Evolutionary conservation across 2,329 filamentous ascomycete species (phyloP).

Genomic region (Claviceps citrina): DNA sequence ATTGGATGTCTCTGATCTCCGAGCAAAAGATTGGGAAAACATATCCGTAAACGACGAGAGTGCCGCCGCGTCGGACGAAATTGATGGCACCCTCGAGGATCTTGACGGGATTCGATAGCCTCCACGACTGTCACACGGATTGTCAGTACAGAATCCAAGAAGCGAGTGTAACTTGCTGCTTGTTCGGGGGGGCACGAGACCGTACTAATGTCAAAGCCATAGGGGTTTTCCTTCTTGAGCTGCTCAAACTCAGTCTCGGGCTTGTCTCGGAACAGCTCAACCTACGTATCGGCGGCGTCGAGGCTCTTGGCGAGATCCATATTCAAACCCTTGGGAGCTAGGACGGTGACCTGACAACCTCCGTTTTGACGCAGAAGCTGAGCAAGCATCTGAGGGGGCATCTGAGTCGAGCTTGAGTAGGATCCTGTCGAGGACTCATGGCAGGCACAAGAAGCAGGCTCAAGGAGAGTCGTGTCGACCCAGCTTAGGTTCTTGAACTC

Average conservation of each 20-base stretch:
- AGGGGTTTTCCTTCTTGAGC: constrained; percentile 48
- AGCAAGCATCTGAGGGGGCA: constrained; percentile 36
- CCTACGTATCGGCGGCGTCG: constrained; percentile 37
- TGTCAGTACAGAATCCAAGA: constrained; percentile 8
- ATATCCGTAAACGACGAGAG: constrained; percentile 50
- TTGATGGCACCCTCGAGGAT: constrained; percentile 57
- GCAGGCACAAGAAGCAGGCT: constrained; percentile 56
- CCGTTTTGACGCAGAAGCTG: constrained; percentile 51
- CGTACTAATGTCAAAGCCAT: constrained; percentile 53
- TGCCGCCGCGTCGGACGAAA: constrained; percentile 56
- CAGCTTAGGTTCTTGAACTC: constrained; percentile 49
- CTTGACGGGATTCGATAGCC: constrained; percentile 53
- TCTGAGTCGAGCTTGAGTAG: constrained; percentile 48
- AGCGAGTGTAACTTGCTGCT: too few relatives aligned
- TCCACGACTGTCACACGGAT: constrained; percentile 40
- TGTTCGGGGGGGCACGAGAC: too few relatives aligned
- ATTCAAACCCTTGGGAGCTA: constrained; percentile 53
- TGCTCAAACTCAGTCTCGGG: constrained; percentile 44
- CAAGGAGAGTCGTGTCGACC: constrained; percentile 54
- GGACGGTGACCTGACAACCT: constrained; percentile 53
- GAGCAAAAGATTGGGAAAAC: neutral
- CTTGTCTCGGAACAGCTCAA: constrained; percentile 38
- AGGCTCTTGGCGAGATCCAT: constrained; percentile 50
- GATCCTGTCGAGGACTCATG: constrained; percentile 57
- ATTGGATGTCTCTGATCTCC: neutral